Evolutionary conservation across 257 asterid species (phyloP), one percentile per base, ranked within the genome.

Genomic region (Solanum tarijense): DNA sequence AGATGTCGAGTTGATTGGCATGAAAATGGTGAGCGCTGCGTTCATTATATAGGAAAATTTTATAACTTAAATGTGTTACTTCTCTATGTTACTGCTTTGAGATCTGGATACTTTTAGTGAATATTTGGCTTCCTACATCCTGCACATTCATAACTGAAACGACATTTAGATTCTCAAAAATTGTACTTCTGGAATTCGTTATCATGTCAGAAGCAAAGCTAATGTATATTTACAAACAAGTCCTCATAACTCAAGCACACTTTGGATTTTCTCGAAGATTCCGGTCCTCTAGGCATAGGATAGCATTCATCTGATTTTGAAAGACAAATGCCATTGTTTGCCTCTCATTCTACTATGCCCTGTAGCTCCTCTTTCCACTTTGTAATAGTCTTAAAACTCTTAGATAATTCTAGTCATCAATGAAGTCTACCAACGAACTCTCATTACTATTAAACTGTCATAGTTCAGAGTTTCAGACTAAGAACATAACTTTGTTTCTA

Each of bases 1-100:
- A 94, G 99, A 91, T 96, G 98, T 86, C 97, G 98, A 55, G 97
- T 96, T 90, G 98, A 95, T 92, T 96, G 91, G 90, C 99, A 95
- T 34, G 98, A 94, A 87, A 94, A 95, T 86, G 98, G 98, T 94
- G 86, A 89, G 95, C 86, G 41, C 34, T 88, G 87, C n/a, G 41
- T n/a, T 32, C 86, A 72, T 12, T 32, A 52, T 5, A 36, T 9
- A 36, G 83, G 73, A 36, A 87, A 35, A 9, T 20, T 25, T 75
- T 85, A 62, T 34, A 48, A 55, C 27, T 10, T 71, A 27, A 38
- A 4, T 68, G 13, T 46, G 20, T 65, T 85, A 20, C 78, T 86
- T 10, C 31, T 21, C 6, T 25, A 35, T 74, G 52, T 35, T 23
- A 11, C 39, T 13, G 20, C 48, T 74, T 36, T 21, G 31, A 16